Base-by-base conservation (phyloP, 2,329 filamentous ascomycete genomes). In the Epichloe brachyelytri region DNA sequence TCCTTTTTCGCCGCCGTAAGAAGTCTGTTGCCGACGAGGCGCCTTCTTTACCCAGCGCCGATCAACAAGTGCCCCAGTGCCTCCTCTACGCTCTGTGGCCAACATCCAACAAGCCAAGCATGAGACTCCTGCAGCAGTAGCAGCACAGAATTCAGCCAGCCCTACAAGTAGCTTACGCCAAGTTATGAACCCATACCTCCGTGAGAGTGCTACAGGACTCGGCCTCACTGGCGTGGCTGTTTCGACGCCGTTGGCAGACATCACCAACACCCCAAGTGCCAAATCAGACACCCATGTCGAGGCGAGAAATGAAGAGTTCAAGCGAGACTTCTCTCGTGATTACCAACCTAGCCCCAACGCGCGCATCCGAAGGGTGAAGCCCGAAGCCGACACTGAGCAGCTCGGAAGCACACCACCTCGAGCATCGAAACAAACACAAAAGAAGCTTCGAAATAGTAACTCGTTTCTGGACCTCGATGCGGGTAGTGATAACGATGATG, bases 1-100 rank as follows among this genome's bases (percentile, higher is more conserved):
- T 91, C 88, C 0, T 97, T 98, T 97, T 97, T 71, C 80, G 93
- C 55, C 79, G 93, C 53, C 80, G 90, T 56, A 97, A 97, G 78
- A 94, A 91, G 76, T 95, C 90, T 5, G 69, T 88, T 36, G 79
- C 81, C 14, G 89, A 94, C 55, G 75, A 79, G 20, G 76, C 76
- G 39, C 81, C 85, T 36, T 81, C 84, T 8, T 67, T 83, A 33
- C 77, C 77, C 1, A 59, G 67, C 34, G 75, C 66, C 53, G 74
- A 63, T 54, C 70, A 66, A 59, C 70, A 66, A 59, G 67, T 66
- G 38, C 65, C 68, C 68, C 70, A 1, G 57, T 71, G 48, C 66
- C 72, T 20, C 59, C 63, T 30, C 57, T 69, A 41, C 60, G 68
- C 8, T 60, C 66, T 19, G 30, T 34, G 3, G 59, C 68, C 44